phyloP scores from a whole-genome alignment of 73 alveolate species.

The Paramecium biaurelia region DNA sequence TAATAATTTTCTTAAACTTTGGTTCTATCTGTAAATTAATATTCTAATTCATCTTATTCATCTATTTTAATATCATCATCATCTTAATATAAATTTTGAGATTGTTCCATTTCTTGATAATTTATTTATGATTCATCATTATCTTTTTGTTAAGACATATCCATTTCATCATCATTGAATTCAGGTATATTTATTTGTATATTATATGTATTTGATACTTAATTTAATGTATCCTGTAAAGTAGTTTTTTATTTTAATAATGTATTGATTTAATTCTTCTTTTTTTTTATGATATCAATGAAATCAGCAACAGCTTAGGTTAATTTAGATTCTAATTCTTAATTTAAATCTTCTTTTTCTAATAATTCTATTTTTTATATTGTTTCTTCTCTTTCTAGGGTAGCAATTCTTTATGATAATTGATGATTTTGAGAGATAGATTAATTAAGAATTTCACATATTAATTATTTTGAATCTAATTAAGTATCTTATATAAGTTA shows the following conservation, averaged over 20 bases:
- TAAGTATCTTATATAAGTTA: not conserved
- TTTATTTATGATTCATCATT: not conserved
- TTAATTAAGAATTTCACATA: not conserved
- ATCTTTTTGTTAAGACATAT: not conserved
- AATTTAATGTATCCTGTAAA: not conserved
- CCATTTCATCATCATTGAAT: not conserved
- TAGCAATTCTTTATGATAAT: not conserved
- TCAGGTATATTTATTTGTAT: not conserved
- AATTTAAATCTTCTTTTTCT: not conserved
- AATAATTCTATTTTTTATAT: not conserved
- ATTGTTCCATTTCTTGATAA: not conserved
- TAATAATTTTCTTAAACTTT: not conserved
- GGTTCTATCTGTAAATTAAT: not conserved
- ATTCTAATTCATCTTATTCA: not conserved
- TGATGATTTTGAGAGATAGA: not conserved
- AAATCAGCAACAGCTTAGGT: constrained; percentile 18
- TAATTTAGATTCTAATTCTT: constrained; percentile 6
- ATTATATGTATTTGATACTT: not conserved
- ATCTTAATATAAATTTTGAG: not conserved
- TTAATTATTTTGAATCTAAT: not conserved
- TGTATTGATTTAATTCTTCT: not conserved
- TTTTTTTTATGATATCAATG: not conserved
- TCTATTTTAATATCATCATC: not conserved
- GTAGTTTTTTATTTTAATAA: not conserved
- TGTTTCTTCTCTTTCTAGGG: not conserved